Evolutionary conservation across 768 basidiomycete genomes (phyloP), one percentile per base, ranked within the genome.

Genomic region (Tricholoma hemisulphureum): DNA sequence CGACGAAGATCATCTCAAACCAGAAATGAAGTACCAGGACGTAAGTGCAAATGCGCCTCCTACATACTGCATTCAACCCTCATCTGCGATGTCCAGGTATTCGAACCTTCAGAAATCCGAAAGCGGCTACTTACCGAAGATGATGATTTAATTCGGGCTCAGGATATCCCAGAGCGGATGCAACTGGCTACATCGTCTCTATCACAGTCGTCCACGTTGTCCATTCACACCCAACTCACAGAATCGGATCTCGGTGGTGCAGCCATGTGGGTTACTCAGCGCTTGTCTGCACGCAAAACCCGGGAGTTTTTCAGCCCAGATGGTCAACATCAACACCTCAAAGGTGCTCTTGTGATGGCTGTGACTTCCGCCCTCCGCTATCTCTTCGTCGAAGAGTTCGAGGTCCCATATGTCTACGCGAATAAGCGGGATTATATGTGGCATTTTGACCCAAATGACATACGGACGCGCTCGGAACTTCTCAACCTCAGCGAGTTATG

Each of bases 81-180:
- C 55, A 62, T 43, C 41, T 55, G 20, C 13, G 13, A 20, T 32
- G 5, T 29, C 9, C 64, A 98, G 95, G 93, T 98, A 59, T 99
- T 98, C 64, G 97, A 99, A 69, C 97, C 97, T 0, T 91, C 95
- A 10, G 95, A 98, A 76, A 98, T 99, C 68, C 86, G 85, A 52
- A 88, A 87, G 59, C 84, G 91, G 37, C 80, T 93, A 78, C 77
- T 98, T 26, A 96, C 94, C 3, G 93, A 95, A 61, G 93, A 93
- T 57, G 97, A 99, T 71, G 92, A 96, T 65, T 77, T 93, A 46
- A 95, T 99, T 60, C 88, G 95, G 46, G 85, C 83, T 16, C 85
- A 83, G 67, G 97, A 98, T 73, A 85, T 92, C 34, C 97, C 97
- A 1, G 97, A 99, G 69, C 89, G 97, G 49, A 94, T 95, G 89